phyloP scores from a whole-genome alignment of 345 rosid genomes.

The Populus nigra region DNA sequence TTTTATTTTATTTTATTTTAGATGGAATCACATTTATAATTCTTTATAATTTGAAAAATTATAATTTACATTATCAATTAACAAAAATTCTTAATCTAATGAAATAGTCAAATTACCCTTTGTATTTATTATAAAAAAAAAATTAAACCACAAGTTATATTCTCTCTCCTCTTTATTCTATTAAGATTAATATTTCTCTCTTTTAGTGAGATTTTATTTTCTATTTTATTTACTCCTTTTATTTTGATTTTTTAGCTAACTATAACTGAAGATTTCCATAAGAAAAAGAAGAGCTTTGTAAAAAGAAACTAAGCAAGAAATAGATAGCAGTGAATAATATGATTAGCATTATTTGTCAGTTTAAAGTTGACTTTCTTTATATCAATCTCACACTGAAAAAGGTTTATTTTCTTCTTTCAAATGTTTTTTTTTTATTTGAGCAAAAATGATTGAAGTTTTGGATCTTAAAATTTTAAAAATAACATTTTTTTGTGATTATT shows the following conservation, averaged over 20 bases:
- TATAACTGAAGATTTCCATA: neutral
- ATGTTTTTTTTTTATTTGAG: neutral
- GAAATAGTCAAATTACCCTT: too few species aligned
- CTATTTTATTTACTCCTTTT: neutral
- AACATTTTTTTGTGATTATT: neutral
- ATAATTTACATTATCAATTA: too few species aligned
- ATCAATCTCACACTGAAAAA: conserved; percentile 82
- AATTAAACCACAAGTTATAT: too few species aligned
- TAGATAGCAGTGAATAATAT: conserved; percentile 98
- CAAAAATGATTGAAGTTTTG: neutral
- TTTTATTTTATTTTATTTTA: too few species aligned
- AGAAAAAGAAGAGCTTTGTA: neutral
- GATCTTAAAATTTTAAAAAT: neutral
- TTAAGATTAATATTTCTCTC: too few species aligned
- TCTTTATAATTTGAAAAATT: too few species aligned
- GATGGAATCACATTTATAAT: too few species aligned
- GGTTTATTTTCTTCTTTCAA: conserved; percentile 33
- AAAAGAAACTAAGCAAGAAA: conserved; percentile 6
- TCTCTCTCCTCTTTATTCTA: too few species aligned
- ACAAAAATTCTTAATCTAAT: too few species aligned
- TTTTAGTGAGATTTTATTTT: too few species aligned
- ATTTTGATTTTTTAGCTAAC: neutral
- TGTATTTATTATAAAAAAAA: too few species aligned
- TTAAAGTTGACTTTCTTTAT: conserved; percentile 68
- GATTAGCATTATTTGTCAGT: conserved; percentile 82